Base-by-base conservation (phyloP, 2,329 filamentous ascomycete genomes). In the Pseudogymnoascus sp. region DNA sequence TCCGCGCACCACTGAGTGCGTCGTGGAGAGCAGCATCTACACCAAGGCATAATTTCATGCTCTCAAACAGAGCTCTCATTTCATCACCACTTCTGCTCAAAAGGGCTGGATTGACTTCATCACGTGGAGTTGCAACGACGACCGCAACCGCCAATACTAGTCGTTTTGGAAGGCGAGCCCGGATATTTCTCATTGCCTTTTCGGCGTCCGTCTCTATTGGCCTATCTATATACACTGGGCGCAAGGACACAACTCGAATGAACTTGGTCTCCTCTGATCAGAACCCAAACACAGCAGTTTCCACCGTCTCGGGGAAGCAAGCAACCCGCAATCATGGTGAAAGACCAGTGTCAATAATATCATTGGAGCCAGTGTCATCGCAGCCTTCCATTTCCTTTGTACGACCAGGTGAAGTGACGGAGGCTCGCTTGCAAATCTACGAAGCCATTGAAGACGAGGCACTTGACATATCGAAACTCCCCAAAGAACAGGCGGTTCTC, bases 401-500 rank as follows among this genome's bases (percentile, higher is more conserved):
- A 2, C 59, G 59, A 19, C 59, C 59, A 19, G 59, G 59, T 8
- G 59, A 26, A 11, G 12, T 41, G 5, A 60, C 59, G 1, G 59
- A 40, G 2, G 59, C 12, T 2, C 33, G 7, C 11, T 3, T 60
- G 59, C 4, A 60, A 40, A 28, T 60, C 19, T 60, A 60, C 59
- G 59, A 41, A n/a, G 59, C 19, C 59, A 37, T 60, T 38, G 59
- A 60, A 10, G 16, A 38, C 33, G 59, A 26, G 59, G 59, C 33
- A 19, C 19, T 41, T 19, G 59, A 60, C 11, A 28, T 60, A 26
- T 26, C 59, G n/a, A 65, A 68, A 10, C 68, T 74, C 7, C 72
- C 73, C 2, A 62, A 53, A 4, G 72, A 74, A 50, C 62, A 69
- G n/a, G 73, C 71, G 1, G 60, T 69, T 16, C 68, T 75, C 37